Percentiles rank a stretch among this genome's conserved stretches.
These are phyloP conservation scores for Phlebiopsis flavidoalba DNA, from an alignment of 768 basidiomycete species.

Conservation along the genomic window DNA sequence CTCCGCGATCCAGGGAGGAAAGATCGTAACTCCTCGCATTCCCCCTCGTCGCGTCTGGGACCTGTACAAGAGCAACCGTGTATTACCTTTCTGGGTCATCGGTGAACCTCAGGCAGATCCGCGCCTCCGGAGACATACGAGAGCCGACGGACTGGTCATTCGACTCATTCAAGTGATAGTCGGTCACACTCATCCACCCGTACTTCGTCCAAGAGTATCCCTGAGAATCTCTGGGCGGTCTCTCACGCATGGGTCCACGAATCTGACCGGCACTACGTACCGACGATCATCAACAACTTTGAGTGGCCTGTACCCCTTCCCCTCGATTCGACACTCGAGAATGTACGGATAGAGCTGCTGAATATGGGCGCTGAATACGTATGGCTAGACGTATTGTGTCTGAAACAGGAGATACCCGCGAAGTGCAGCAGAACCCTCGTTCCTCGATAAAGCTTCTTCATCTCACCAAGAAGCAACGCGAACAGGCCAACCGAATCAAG, in stretches of 20 bases:
- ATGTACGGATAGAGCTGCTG: conserved; percentile 1
- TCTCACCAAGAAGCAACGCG: background rate
- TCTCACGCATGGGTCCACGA: background rate
- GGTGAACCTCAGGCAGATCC: background rate
- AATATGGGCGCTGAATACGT: background rate
- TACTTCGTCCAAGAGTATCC: background rate
- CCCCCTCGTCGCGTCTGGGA: background rate
- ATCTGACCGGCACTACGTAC: background rate
- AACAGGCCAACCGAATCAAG: background rate
- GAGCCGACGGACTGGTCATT: background rate
- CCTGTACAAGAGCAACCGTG: background rate
- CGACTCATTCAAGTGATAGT: too few species aligned
- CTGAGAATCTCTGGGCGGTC: background rate
- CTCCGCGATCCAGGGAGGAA: background rate
- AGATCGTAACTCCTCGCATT: background rate
- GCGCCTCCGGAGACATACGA: too few species aligned
- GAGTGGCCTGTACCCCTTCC: conserved; percentile 6
- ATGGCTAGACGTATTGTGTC: conserved; percentile 2
- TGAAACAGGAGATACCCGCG: background rate
- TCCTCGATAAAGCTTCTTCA: background rate
- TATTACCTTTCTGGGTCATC: background rate
- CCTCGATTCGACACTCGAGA: background rate
- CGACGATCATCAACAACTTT: background rate
- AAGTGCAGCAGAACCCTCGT: background rate
- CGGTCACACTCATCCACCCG: background rate